phyloP scores from a whole-genome alignment of 2,329 filamentous ascomycete species.

The Penicillium verrucosum region DNA sequence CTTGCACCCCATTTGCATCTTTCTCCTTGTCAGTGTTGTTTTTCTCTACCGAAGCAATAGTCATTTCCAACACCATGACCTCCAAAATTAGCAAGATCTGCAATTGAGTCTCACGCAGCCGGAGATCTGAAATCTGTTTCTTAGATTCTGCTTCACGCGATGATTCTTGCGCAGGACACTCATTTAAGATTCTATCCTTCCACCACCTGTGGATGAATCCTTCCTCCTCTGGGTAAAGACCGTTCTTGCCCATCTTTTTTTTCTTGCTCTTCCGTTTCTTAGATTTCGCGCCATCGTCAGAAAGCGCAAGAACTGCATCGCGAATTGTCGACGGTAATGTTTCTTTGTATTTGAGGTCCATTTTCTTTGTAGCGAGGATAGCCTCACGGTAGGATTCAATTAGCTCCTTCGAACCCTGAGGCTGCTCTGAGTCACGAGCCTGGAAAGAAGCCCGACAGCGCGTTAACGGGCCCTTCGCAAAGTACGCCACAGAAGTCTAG shows the following conservation, averaged over 20 bases:
- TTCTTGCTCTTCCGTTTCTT: slow-evolving; percentile 39
- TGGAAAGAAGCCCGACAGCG: slow-evolving; percentile 44
- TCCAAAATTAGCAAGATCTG: slow-evolving; percentile 51
- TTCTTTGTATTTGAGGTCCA: slow-evolving; percentile 48
- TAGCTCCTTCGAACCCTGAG: slow-evolving; percentile 28
- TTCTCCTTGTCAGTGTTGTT: slow-evolving; percentile 19
- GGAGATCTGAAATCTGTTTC: slow-evolving; percentile 43
- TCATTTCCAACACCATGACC: slow-evolving; percentile 43
- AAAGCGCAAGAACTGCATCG: slow-evolving; percentile 36
- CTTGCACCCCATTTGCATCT: slow-evolving; percentile 13
- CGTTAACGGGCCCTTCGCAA: slow-evolving; percentile 50
- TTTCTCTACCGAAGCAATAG: slow-evolving; percentile 17
- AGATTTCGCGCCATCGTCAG: slow-evolving; percentile 33
- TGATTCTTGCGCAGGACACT: slow-evolving; percentile 20
- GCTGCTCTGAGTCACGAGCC: slow-evolving; percentile 22
- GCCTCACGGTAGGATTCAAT: slow-evolving; percentile 42
- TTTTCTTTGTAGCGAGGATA: slow-evolving; percentile 45
- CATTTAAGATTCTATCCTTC: slow-evolving; percentile 35
- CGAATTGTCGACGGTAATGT: slow-evolving; percentile 41
- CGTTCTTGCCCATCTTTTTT: slow-evolving; percentile 46
- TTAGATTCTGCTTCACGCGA: slow-evolving; percentile 40
- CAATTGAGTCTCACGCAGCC: slow-evolving; percentile 48
- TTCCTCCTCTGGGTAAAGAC: slow-evolving; percentile 46
- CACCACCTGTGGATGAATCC: slow-evolving; percentile 47
- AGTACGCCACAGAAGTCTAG: slow-evolving; percentile 50